Evolutionary conservation across 1,284 basidiomycete genomes (phyloP).

Genomic region (Filobasidium uniguttulatum): DNA sequence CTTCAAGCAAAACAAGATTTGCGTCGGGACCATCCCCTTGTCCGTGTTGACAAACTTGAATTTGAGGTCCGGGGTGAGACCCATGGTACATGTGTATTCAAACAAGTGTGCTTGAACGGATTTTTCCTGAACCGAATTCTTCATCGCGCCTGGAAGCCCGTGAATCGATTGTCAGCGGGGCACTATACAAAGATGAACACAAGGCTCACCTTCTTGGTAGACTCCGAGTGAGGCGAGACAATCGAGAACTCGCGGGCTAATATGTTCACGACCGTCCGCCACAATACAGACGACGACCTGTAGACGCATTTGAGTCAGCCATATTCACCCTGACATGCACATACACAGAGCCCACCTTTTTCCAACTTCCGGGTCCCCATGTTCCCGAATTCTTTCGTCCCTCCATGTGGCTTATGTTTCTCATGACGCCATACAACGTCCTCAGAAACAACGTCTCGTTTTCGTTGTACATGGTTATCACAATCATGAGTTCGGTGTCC

Average conservation of each 20-base stretch:
- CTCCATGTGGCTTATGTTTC: constrained; percentile 76
- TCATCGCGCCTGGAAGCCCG: constrained; percentile 53
- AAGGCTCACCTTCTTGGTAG: constrained; percentile 41
- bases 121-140: constrained; percentile 73
- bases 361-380: constrained; percentile 94
- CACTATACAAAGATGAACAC: not conserved
- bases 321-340: no score
- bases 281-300: constrained; percentile 92
- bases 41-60: constrained; percentile 72
- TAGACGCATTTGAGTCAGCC: constrained; percentile 3
- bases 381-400: constrained; percentile 84
- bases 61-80: constrained; percentile 70
- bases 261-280: constrained; percentile 80
- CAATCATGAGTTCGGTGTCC: constrained; percentile 83
- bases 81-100: constrained; percentile 80
- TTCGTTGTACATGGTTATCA: constrained; percentile 96
- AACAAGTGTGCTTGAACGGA: constrained; percentile 87
- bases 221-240: constrained; percentile 49
- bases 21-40: constrained; percentile 78
- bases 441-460: constrained; percentile 86
- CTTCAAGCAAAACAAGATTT: constrained; percentile 60
- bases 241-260: constrained; percentile 87
- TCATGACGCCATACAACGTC: constrained; percentile 92
- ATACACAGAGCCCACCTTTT: constrained; percentile 50
- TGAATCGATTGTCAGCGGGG: not conserved